Percentiles rank a stretch among this genome's conserved stretches.
phyloP scores from a whole-genome alignment of 2,329 filamentous ascomycete genomes.

The Ophiostoma triangulosporum region DNA sequence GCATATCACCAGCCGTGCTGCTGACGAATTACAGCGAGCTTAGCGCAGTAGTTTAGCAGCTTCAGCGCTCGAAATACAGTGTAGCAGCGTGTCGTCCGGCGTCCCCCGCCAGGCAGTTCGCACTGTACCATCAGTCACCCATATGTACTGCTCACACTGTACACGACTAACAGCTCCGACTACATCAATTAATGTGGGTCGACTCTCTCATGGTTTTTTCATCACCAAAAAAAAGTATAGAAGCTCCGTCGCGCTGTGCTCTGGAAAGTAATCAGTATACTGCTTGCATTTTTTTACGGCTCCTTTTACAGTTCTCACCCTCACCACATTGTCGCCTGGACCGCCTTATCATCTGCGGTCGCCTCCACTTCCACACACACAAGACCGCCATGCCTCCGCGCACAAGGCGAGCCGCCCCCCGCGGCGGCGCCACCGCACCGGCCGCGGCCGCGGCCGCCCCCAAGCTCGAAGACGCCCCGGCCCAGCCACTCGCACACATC shows the following conservation, averaged over 20 bases:
- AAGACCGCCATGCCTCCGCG: conserved; percentile 12
- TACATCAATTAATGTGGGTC: conserved; percentile 1
- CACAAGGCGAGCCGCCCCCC: conserved; percentile 9
- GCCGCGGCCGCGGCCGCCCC: not conserved
- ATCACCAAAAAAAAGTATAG: not conserved
- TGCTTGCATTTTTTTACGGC: not conserved
- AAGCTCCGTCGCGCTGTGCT: conserved; percentile 2
- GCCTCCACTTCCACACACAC: not conserved
- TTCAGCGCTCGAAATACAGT: too few species aligned
- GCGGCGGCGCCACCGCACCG: conserved; percentile 3
- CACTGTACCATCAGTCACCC: too few species aligned
- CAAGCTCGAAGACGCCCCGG: not conserved
- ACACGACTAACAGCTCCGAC: not conserved
- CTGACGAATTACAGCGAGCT: too few species aligned
- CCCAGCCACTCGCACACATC: not conserved
- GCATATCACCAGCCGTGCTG: too few species aligned
- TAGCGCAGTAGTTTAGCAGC: too few species aligned
- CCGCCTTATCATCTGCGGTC: not conserved
- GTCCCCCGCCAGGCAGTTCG: not conserved
- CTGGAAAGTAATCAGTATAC: too few species aligned
- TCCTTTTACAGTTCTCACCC: not conserved
- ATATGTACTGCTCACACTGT: not conserved
- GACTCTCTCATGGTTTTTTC: not conserved
- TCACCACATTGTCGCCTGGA: not conserved
- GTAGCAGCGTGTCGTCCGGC: too few species aligned